Evolutionary conservation across 208 protist genomes (phyloP), one percentile per base, ranked within the genome.

Genomic region (Wallacemonas sp.): DNA sequence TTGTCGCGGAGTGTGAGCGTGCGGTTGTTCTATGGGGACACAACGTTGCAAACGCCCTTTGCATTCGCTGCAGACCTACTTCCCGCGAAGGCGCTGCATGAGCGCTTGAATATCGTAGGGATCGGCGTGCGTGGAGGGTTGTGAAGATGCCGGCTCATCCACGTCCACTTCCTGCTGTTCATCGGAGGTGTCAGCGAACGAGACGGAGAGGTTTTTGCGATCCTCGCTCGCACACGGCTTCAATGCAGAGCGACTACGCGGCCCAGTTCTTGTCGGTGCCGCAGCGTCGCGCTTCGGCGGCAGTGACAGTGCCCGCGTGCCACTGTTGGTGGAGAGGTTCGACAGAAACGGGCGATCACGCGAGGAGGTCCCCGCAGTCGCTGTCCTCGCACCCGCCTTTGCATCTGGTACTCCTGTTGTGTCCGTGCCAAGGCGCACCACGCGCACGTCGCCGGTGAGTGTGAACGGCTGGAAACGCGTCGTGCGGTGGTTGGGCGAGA

Each of bases 401-500:
- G 16, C 7, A 10, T 55, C 25, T 55, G 5, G 25, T 7, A 8
- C 5, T 61, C 18, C 33, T 61, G 55, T 44, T 57, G 55, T 44
- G 8, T 38, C 26, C 10, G 48, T 16, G 22, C 41, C 57, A 18
- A 59, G 25, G 4, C 52, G 52, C 29, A 42, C 39, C n/a, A 59
- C n/a, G 14, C 52, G 52, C 26, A 59, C 5, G 31, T 59, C 52
- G 4, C n/a, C 52, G 12, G 52, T 59, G 31, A 59, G 52, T 28
- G 3, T 72, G 11, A 73, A 84, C 10, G 74, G 61, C 23, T 72
- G 65, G 42, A 84, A 81, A 23, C 74, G 78, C 23, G 57, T 78
- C 3, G 81, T 87, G 38, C 41, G 44, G 32, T 50, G 66, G n/a
- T 45, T 59, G 20, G 74, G 74, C 45, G 79, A 81, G 49, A 63